Percentiles rank a stretch among this genome's conserved stretches.
Conservation (phyloP, 2,329 filamentous ascomycete species). For the Neopestalotiopsis clavispora region DNA sequence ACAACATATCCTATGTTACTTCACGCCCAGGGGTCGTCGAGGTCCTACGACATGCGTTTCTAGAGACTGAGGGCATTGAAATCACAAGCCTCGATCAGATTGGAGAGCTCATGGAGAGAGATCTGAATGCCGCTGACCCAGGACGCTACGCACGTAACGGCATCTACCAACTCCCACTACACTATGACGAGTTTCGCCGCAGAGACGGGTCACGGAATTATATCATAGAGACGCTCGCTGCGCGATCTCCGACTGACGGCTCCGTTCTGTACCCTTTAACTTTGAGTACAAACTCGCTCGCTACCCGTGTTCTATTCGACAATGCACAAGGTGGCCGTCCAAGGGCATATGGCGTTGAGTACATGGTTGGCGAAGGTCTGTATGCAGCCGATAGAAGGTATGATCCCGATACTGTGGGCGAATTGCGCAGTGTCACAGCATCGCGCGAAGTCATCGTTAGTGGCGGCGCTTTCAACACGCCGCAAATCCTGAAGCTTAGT, state of each 20-base stretch:
- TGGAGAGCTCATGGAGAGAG: neutral
- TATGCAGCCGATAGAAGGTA: neutral
- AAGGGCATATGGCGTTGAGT: neutral
- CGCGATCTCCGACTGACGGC: neutral
- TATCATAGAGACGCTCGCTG: slow-evolving; percentile 20
- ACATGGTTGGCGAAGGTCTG: neutral
- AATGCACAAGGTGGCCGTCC: neutral
- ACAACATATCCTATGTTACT: neutral
- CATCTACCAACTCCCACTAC: neutral
- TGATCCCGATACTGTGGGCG: neutral
- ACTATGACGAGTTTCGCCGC: neutral
- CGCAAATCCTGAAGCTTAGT: slow-evolving; percentile 38
- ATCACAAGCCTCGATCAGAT: neutral
- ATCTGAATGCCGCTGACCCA: neutral
- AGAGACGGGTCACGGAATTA: slow-evolving; percentile 32
- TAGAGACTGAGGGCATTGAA: neutral
- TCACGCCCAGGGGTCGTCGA: neutral
- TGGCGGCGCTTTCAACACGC: slow-evolving; percentile 33
- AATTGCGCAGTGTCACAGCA: slow-evolving; percentile 26
- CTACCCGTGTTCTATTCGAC: neutral
- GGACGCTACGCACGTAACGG: neutral
- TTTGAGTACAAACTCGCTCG: neutral
- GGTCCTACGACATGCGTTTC: neutral
- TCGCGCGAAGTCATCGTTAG: slow-evolving; percentile 22
- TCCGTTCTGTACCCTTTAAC: neutral